Conservation (phyloP, 108 stramenopile species). For the Thalassiosira profunda region DNA sequence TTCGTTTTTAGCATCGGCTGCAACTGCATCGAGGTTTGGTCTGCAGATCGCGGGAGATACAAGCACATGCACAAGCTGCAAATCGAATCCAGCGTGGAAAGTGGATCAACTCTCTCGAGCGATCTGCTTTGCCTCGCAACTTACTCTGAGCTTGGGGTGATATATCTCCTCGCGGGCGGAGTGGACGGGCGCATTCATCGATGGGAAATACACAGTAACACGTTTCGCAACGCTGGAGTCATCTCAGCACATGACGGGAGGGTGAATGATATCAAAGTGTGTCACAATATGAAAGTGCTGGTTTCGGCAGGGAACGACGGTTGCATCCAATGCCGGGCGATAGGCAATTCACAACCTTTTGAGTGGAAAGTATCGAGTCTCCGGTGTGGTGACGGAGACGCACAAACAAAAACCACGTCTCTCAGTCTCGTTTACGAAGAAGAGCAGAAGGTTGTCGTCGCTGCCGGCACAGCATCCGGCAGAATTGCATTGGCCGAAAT, state of each 20-base stretch:
- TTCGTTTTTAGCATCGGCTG: conserved; percentile 59
- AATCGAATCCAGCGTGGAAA: conserved; percentile 45
- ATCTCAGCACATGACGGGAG: conserved; percentile 40
- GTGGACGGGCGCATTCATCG: conserved; percentile 61
- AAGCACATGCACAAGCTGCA: conserved; percentile 35
- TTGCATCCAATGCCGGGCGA: conserved; percentile 6
- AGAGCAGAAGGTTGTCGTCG: neutral
- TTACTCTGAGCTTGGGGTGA: too few species aligned
- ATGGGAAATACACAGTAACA: conserved; percentile 25
- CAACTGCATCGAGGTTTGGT: conserved; percentile 63
- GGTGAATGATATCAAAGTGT: conserved; percentile 47
- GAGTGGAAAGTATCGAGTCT: conserved; percentile 1
- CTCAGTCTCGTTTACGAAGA: neutral
- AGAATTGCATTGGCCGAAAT: neutral
- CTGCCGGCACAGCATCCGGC: neutral
- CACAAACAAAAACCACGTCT: too few species aligned
- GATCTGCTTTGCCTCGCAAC: conserved; percentile 56
- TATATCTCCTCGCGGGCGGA: conserved; percentile 49
- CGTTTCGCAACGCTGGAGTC: conserved; percentile 9
- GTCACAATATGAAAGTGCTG: conserved; percentile 10
- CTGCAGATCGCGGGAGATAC: neutral
- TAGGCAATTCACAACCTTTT: neutral
- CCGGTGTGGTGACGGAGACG: neutral
- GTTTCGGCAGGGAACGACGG: conserved; percentile 58
- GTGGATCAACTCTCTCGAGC: conserved; percentile 59